Conservation (phyloP, 768 basidiomycete species). For the Mycena pura region DNA sequence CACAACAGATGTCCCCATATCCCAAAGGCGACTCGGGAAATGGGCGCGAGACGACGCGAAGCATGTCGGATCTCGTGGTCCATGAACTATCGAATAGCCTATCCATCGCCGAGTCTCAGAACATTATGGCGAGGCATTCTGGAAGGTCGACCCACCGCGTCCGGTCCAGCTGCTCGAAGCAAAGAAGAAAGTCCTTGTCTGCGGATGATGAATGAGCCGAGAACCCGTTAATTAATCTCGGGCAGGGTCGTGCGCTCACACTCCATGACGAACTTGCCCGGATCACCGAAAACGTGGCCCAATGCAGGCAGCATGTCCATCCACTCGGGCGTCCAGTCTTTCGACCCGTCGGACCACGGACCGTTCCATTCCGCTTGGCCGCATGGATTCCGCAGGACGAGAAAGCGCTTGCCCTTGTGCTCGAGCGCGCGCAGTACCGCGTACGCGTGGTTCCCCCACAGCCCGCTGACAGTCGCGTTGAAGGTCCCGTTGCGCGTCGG, state of each 20-base stretch:
- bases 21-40: slow-evolving; percentile 15
- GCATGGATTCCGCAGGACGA: slow-evolving; percentile 42
- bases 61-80: slow-evolving; percentile 17
- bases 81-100: slow-evolving; percentile 22
- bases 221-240: not conserved
- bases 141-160: slow-evolving; percentile 16
- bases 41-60: slow-evolving; percentile 16
- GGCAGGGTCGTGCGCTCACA: not conserved
- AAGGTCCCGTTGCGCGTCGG: slow-evolving; percentile 22
- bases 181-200: slow-evolving; percentile 23
- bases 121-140: too few relatives aligned
- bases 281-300: slow-evolving; percentile 37
- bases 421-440: slow-evolving; percentile 39
- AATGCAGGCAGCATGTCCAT: slow-evolving; percentile 31
- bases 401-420: slow-evolving; percentile 36
- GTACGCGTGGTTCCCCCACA: slow-evolving; percentile 36
- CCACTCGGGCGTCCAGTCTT: slow-evolving; percentile 40
- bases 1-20: slow-evolving; percentile 25
- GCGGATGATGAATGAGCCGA: not conserved
- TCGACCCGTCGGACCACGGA: slow-evolving; percentile 38
- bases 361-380: slow-evolving; percentile 36
- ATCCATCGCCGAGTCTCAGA: not conserved
- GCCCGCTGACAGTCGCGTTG: slow-evolving; percentile 18
- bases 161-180: slow-evolving; percentile 20
- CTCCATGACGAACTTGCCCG: slow-evolving; percentile 41